A percentile compares a stretch with the other conserved stretches of the same genome.
These are phyloP conservation scores for Pseudisothecium myosuroides DNA, from an alignment of 225 moss, liverwort and hornwort species.

Conservation along the genomic window DNA sequence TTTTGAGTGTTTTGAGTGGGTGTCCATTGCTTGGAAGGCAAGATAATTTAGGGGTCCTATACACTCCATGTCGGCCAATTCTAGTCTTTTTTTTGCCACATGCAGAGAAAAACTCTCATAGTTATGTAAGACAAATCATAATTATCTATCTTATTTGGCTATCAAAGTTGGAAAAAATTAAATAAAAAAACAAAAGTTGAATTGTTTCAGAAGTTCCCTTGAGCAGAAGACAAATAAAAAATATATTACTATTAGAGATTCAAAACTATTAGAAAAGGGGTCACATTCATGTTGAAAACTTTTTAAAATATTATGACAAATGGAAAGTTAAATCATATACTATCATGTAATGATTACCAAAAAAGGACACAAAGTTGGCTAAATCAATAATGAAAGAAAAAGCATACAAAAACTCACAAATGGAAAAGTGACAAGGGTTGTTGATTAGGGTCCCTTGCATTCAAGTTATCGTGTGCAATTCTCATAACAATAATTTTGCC, in stretches of 20 bases:
- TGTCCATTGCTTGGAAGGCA: no score
- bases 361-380: neutral
- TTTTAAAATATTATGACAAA: neutral
- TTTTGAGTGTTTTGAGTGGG: no score
- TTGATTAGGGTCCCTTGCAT: neutral
- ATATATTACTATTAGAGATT: neutral
- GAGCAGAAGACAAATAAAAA: neutral
- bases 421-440: neutral
- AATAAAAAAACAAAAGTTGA: neutral
- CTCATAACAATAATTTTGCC: neutral
- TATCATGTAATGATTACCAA: neutral
- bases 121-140: neutral
- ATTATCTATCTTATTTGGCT: neutral
- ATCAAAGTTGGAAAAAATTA: neutral
- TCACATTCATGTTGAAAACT: neutral
- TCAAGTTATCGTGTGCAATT: neutral
- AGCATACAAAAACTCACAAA: neutral
- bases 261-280: neutral
- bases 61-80: no score
- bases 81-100: no score
- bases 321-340: accelerated
- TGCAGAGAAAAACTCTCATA: no score
- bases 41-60: no score
- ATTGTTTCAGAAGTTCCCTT: neutral
- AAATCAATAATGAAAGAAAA: neutral